These are phyloP conservation scores for Mortierella sp. DNA, from an alignment of 371 early-diverging fungal species.

Conservation along the genomic window DNA sequence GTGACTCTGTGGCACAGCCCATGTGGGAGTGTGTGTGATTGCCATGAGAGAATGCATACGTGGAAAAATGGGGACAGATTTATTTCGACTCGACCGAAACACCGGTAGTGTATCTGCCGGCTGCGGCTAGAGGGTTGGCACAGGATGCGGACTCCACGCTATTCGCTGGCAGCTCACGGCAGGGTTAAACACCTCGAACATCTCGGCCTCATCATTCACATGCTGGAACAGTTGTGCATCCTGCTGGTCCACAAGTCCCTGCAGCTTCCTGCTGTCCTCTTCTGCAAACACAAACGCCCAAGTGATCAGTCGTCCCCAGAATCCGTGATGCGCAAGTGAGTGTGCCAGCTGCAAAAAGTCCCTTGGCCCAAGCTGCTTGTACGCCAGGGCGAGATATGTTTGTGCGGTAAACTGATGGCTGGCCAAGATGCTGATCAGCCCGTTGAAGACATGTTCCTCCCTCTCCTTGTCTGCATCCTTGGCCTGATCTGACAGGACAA, in stretches of 20 bases:
- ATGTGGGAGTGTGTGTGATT: too few relatives aligned
- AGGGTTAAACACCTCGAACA: conserved; percentile 52
- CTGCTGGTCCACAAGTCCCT: conserved; percentile 12
- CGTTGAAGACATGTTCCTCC: conserved; percentile 35
- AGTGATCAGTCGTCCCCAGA: conserved; percentile 45
- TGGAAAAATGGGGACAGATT: too few relatives aligned
- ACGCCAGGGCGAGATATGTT: conserved; percentile 30
- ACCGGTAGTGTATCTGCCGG: not conserved
- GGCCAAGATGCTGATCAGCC: conserved; percentile 30
- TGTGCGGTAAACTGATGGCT: conserved; percentile 45
- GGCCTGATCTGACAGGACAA: not conserved
- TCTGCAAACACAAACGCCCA: conserved; percentile 37
- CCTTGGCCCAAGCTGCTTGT: conserved; percentile 34
- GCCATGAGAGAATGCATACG: too few relatives aligned
- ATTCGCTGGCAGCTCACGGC: conserved; percentile 33
- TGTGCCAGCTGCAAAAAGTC: conserved; percentile 26
- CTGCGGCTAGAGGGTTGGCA: not conserved
- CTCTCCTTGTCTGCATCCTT: not conserved
- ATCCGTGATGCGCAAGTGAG: conserved; percentile 40
- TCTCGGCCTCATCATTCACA: conserved; percentile 52
- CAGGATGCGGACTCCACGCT: conserved; percentile 13
- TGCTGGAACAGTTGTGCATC: conserved; percentile 15
- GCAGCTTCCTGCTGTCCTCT: conserved; percentile 24
- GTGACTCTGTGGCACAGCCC: conserved; percentile 2
- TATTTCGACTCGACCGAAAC: too few relatives aligned